These are phyloP conservation scores for Cryptosporidium meleagridis DNA, from an alignment of 169 alveolate species.

Conservation along the genomic window DNA sequence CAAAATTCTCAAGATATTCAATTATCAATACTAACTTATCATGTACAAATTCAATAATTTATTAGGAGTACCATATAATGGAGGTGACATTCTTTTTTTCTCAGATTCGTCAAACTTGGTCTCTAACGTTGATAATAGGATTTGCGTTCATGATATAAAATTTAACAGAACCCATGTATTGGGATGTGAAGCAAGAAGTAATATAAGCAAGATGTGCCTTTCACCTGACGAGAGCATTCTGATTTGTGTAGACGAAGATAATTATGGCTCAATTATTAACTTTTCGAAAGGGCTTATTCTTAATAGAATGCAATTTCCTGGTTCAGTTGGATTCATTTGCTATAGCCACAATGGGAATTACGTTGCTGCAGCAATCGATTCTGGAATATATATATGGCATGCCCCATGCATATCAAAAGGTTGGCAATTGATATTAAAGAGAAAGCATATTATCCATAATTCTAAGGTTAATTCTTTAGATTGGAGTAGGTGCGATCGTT, in stretches of 20 bases:
- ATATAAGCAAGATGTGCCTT: conserved; percentile 79
- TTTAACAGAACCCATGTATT: conserved; percentile 82
- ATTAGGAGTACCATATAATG: conserved; percentile 57
- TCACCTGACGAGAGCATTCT: conserved; percentile 84
- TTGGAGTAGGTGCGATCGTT: conserved; percentile 83
- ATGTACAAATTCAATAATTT: conserved; percentile 66
- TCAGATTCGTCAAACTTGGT: conserved; percentile 72
- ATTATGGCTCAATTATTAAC: conserved; percentile 49
- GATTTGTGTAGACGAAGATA: conserved; percentile 82
- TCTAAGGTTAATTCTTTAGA: conserved; percentile 81
- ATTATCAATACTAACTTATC: background rate
- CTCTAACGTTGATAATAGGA: conserved; percentile 87
- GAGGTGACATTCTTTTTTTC: conserved; percentile 54
- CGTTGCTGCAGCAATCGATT: conserved; percentile 71
- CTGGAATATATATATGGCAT: conserved; percentile 71
- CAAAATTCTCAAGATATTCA: background rate
- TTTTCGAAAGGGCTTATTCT: conserved; percentile 82
- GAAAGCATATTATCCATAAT: conserved; percentile 84
- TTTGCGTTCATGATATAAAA: conserved; percentile 83
- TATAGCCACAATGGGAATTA: conserved; percentile 62
- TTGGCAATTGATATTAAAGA: conserved; percentile 77
- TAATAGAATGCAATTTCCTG: conserved; percentile 75
- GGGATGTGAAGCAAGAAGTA: conserved; percentile 82
- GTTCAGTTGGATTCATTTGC: conserved; percentile 23
- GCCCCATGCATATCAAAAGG: conserved; percentile 69